Evolutionary conservation across 768 basidiomycete species (phyloP).

Genomic region (Strobilomyces confusus): DNA sequence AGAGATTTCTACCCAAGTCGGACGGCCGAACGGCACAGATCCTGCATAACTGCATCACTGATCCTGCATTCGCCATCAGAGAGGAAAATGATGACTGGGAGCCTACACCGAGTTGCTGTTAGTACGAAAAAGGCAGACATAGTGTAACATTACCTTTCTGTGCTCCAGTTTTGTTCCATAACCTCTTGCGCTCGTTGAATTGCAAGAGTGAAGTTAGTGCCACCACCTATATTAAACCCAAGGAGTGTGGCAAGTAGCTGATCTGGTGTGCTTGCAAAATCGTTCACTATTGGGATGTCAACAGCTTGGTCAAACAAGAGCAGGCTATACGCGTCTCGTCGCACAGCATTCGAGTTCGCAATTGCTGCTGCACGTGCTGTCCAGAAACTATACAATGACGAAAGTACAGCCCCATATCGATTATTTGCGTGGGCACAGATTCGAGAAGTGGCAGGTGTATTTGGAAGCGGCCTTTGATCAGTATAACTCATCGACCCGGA

Average conservation of each 20-base stretch:
- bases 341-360: constrained; percentile 22
- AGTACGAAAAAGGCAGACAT: not conserved
- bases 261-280: constrained; percentile 43
- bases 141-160: constrained; percentile 38
- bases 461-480: constrained; percentile 43
- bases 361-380: constrained; percentile 42
- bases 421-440: constrained; percentile 41
- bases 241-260: constrained; percentile 41
- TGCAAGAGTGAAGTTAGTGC: constrained; percentile 45
- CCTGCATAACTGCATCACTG: constrained; percentile 34
- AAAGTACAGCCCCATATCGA: constrained; percentile 56
- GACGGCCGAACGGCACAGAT: constrained; percentile 40
- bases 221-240: constrained; percentile 23
- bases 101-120: constrained; percentile 2
- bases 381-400: constrained; percentile 56
- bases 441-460: constrained; percentile 38
- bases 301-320: constrained; percentile 39
- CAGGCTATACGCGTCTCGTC: constrained; percentile 55
- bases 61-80: constrained; percentile 46
- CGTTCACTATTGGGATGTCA: constrained; percentile 35
- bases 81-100: constrained; percentile 38
- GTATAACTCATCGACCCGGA: constrained; percentile 46
- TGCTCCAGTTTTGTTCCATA: constrained; percentile 49
- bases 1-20: constrained; percentile 37
- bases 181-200: constrained; percentile 31